Conservation (phyloP, 1,284 basidiomycete species). For the Caloboletus inedulis region DNA sequence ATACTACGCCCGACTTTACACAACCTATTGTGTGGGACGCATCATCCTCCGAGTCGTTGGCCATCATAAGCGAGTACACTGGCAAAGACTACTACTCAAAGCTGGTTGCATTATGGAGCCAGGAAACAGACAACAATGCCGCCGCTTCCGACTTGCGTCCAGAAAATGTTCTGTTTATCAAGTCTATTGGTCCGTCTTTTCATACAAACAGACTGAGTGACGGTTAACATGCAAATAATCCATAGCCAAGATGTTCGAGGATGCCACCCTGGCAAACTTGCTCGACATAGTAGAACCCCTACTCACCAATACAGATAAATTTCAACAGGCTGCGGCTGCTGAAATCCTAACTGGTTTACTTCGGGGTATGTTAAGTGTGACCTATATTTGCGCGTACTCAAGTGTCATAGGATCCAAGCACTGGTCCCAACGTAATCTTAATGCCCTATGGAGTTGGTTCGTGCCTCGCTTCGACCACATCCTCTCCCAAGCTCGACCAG, state of each 20-base stretch:
- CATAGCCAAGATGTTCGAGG: slow-evolving; percentile 66
- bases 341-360: slow-evolving; percentile 81
- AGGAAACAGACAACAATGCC: slow-evolving; percentile 62
- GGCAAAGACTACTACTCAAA: slow-evolving; percentile 60
- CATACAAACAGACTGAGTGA: neutral
- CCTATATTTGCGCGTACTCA: slow-evolving; percentile 5
- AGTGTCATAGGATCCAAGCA: slow-evolving; percentile 76
- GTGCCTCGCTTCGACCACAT: slow-evolving; percentile 66
- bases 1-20: slow-evolving; percentile 43
- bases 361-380: slow-evolving; percentile 44
- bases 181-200: slow-evolving; percentile 55
- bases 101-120: slow-evolving; percentile 62
- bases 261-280: slow-evolving; percentile 51
- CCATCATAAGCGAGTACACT: slow-evolving; percentile 52
- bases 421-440: slow-evolving; percentile 68
- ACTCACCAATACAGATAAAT: slow-evolving; percentile 73
- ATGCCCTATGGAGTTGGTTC: slow-evolving; percentile 81
- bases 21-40: slow-evolving; percentile 64
- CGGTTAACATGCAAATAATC: slow-evolving; percentile 7
- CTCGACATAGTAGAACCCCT: slow-evolving; percentile 58
- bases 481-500: slow-evolving; percentile 79
- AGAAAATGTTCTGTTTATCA: slow-evolving; percentile 68
- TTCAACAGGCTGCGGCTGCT: slow-evolving; percentile 88
- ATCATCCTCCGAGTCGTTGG: slow-evolving; percentile 57
- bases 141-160: slow-evolving; percentile 54